Conservation (phyloP, 2,329 filamentous ascomycete species). For the Trichothecium roseum region DNA sequence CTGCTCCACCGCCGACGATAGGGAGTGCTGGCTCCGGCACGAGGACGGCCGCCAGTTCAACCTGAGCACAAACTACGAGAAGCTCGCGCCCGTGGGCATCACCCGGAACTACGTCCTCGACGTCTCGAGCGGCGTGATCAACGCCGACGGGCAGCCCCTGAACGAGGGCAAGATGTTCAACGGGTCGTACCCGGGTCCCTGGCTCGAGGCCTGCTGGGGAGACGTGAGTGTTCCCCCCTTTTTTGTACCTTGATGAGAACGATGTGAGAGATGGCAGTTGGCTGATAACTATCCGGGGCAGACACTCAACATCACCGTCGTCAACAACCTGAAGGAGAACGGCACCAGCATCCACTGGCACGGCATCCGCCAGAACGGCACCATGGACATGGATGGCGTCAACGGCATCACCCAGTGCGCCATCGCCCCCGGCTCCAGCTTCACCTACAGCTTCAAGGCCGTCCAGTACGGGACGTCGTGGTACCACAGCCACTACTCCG, state of each 20-base stretch:
- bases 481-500: constrained; percentile 48
- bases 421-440: constrained; percentile 36
- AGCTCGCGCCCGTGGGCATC: constrained; percentile 9
- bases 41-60: constrained; percentile 11
- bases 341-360: constrained; percentile 55
- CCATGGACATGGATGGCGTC: constrained; percentile 45
- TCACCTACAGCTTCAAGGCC: constrained; percentile 44
- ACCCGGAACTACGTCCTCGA: constrained; percentile 12
- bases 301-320: too few relatives aligned
- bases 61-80: constrained; percentile 17
- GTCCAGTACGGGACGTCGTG: constrained; percentile 47
- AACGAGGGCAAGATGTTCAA: constrained; percentile 14
- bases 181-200: constrained; percentile 14
- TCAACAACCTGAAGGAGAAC: constrained; percentile 22
- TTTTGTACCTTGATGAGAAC: too few relatives aligned
- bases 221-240: constrained; percentile 11
- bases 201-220: constrained; percentile 18
- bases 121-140: constrained; percentile 7
- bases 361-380: constrained; percentile 46
- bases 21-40: constrained; percentile 16
- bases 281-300: too few relatives aligned
- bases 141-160: constrained; percentile 13
- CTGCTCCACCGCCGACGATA: constrained; percentile 13
- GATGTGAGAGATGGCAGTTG: too few relatives aligned
- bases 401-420: constrained; percentile 44